Conservation (phyloP, 1,284 basidiomycete genomes). For the Sporisorium exsertum region DNA sequence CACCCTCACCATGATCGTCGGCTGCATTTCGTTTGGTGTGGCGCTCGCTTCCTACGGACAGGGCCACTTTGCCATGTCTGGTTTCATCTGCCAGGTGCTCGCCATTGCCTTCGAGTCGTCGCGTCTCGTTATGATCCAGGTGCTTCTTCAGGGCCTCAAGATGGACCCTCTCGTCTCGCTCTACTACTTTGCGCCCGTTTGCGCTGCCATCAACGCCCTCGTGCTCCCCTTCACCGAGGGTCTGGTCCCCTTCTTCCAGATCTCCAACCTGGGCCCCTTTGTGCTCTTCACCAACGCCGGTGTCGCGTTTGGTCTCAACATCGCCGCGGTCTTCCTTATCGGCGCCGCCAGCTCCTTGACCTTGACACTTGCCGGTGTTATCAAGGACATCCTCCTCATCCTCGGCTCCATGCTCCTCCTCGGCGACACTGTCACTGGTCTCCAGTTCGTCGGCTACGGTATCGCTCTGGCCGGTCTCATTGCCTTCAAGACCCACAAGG, state of each 20-base stretch:
- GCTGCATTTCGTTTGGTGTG: conserved; percentile 90
- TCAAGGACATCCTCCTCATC: conserved; percentile 94
- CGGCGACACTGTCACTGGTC: conserved; percentile 79
- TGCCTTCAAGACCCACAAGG: conserved; percentile 82
- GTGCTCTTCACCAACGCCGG: conserved; percentile 85
- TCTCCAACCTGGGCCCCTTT: conserved; percentile 79
- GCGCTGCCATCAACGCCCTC: conserved; percentile 86
- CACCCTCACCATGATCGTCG: conserved; percentile 84
- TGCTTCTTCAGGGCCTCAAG: conserved; percentile 92
- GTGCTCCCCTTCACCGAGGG: conserved; percentile 91
- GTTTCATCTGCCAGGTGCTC: conserved; percentile 77
- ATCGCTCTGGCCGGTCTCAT: conserved; percentile 84
- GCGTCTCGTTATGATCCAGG: conserved; percentile 94
- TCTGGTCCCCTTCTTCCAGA: conserved; percentile 83
- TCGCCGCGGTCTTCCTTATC: conserved; percentile 94
- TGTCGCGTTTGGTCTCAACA: conserved; percentile 90
- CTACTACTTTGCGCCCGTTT: conserved; percentile 81
- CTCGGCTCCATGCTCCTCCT: conserved; percentile 87
- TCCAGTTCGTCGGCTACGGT: conserved; percentile 90
- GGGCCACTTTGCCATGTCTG: conserved; percentile 83
- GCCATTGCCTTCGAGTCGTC: conserved; percentile 81
- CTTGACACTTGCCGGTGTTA: conserved; percentile 91
- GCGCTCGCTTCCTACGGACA: conserved; percentile 89
- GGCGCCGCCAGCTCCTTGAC: conserved; percentile 87
- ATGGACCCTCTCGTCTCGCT: conserved; percentile 94